phyloP scores from a whole-genome alignment of 768 basidiomycete genomes.

The Auriculariales sp. region DNA sequence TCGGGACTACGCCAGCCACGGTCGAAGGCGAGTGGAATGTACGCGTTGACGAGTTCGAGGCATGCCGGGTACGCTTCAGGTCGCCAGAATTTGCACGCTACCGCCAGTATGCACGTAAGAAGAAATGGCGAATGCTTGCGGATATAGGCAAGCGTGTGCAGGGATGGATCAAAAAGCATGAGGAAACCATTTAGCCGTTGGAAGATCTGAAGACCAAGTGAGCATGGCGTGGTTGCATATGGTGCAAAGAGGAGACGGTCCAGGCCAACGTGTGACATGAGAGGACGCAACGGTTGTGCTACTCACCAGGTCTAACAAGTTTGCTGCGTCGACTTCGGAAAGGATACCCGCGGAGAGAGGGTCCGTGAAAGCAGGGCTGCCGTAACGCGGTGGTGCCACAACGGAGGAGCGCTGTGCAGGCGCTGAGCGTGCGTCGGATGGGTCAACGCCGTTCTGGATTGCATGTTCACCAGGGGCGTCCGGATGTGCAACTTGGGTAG shows the following conservation, averaged over 20 bases:
- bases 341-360: slow-evolving; percentile 62
- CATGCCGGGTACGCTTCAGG: slow-evolving; percentile 51
- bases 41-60: slow-evolving; percentile 57
- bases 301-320: slow-evolving; percentile 46
- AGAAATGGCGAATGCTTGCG: slow-evolving; percentile 69
- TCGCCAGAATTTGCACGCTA: slow-evolving; percentile 71
- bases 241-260: not conserved
- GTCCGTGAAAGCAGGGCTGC: slow-evolving; percentile 28
- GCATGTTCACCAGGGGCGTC: not conserved
- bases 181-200: slow-evolving; percentile 79
- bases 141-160: slow-evolving; percentile 70
- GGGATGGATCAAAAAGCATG: slow-evolving; percentile 74
- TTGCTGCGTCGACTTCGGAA: slow-evolving; percentile 51
- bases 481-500: slow-evolving; percentile 19
- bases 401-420: not conserved
- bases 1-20: slow-evolving; percentile 73
- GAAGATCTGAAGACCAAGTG: slow-evolving; percentile 31
- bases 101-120: slow-evolving; percentile 75
- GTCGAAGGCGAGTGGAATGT: slow-evolving; percentile 64
- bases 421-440: not conserved
- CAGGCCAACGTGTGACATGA: not conserved
- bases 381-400: not conserved
- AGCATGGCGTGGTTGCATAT: not conserved
- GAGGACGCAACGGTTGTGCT: not conserved
- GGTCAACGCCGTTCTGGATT: not conserved